Conservation (phyloP, 1,139 yeast genomes). For the Hansenula lynferdii region DNA sequence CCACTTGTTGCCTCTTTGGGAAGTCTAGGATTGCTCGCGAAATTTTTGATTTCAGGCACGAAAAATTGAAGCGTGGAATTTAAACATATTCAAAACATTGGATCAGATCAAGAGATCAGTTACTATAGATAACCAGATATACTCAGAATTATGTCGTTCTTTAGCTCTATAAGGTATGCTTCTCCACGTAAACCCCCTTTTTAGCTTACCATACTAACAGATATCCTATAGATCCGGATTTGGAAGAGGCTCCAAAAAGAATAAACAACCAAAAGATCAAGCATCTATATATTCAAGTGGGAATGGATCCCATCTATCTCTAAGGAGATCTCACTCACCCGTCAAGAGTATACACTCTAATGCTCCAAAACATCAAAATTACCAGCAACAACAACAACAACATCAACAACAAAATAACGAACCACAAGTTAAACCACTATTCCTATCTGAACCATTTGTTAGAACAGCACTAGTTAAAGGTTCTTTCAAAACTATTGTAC, state of each 20-base stretch:
- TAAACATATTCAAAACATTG: too few species aligned
- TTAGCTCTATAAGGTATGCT: constrained; percentile 5
- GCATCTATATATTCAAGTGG: constrained; percentile 25
- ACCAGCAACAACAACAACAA: too few species aligned
- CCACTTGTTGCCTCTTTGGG: too few species aligned
- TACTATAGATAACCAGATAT: too few species aligned
- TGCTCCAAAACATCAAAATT: constrained; percentile 1
- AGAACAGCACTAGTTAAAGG: constrained; percentile 95
- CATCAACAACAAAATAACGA: too few species aligned
- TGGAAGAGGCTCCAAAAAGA: constrained; percentile 36
- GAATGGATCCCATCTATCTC: constrained; percentile 30
- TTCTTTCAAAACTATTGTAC: constrained; percentile 94
- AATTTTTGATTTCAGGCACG: too few species aligned
- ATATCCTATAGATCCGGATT: constrained; percentile 26
- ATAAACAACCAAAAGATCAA: constrained; percentile 26
- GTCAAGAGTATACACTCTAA: constrained; percentile 19
- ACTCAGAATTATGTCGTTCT: constrained; percentile 4
- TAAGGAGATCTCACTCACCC: constrained; percentile 31
- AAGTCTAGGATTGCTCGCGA: too few species aligned
- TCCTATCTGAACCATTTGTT: constrained; percentile 89
- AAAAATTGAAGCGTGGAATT: too few species aligned
- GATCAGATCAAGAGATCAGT: too few species aligned
- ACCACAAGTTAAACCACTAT: constrained; percentile 45
- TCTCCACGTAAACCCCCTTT: too few species aligned
- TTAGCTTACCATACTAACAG: neutral